A percentile compares a stretch with the other conserved stretches of the same genome.
phyloP scores from a whole-genome alignment of 129 eudicot genomes.

The Rutidosis leptorrhynchoides region DNA sequence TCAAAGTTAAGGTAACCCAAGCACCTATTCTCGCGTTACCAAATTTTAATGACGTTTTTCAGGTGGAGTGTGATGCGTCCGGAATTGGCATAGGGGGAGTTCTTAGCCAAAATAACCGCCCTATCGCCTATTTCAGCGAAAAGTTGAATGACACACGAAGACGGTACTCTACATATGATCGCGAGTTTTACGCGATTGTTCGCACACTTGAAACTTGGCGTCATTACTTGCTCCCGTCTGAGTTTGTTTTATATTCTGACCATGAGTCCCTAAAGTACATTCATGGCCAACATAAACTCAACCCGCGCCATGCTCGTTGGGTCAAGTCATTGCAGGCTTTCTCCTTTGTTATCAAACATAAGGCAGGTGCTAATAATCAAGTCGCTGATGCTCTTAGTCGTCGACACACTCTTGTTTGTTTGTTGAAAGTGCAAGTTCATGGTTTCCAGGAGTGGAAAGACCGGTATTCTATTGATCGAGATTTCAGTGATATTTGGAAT shows the following conservation, averaged over 20 bases:
- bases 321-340: constrained; percentile 18
- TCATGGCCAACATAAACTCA: too few relatives aligned
- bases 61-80: too few relatives aligned
- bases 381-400: constrained; percentile 26
- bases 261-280: not conserved
- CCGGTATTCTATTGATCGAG: not conserved
- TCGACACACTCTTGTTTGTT: not conserved
- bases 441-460: not conserved
- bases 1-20: not conserved
- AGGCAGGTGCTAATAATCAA: not conserved
- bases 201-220: not conserved
- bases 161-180: too few relatives aligned
- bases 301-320: constrained; percentile 16
- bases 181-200: too few relatives aligned
- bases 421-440: not conserved
- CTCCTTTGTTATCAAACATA: constrained; percentile 18
- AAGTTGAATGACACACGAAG: too few relatives aligned
- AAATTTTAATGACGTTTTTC: too few relatives aligned
- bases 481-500: not conserved
- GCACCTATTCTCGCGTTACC: too few relatives aligned
- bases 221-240: not conserved
- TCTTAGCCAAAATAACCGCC: too few relatives aligned
- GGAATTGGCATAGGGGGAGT: too few relatives aligned
- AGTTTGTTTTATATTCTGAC: not conserved
- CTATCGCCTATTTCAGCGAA: too few relatives aligned